Evolutionary conservation across 169 alveolate species (phyloP).

Genomic region (Plasmodium chabaudi): DNA sequence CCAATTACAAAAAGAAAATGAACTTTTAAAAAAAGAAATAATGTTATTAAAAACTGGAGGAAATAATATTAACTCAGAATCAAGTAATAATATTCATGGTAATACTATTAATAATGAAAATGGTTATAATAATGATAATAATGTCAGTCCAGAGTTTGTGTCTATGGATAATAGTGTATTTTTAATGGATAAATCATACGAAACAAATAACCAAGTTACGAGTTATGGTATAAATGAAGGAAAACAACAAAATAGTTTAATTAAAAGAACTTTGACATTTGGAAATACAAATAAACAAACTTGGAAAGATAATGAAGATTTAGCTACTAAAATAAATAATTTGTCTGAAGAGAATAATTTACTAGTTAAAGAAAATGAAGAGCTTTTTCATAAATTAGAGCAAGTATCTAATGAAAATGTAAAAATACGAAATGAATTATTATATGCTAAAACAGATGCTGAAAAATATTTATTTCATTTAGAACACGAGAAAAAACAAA

Average conservation of each 20-base stretch:
- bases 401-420: slow-evolving; percentile 55
- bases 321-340: slow-evolving; percentile 19
- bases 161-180: too few species aligned
- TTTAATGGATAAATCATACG: slow-evolving; percentile 5
- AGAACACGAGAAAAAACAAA: slow-evolving; percentile 71
- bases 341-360: slow-evolving; percentile 53
- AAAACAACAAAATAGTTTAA: not conserved
- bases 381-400: slow-evolving; percentile 57
- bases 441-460: slow-evolving; percentile 63
- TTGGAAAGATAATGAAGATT: slow-evolving; percentile 23
- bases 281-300: slow-evolving; percentile 15
- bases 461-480: slow-evolving; percentile 62
- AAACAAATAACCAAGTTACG: not conserved
- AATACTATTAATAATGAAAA: not conserved
- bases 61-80: not conserved
- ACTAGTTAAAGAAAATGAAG: slow-evolving; percentile 74
- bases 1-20: slow-evolving; percentile 47
- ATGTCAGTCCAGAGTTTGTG: not conserved
- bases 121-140: not conserved
- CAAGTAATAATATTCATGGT: not conserved
- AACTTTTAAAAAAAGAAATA: slow-evolving; percentile 29
- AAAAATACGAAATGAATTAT: slow-evolving; percentile 63
- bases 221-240: too few species aligned
- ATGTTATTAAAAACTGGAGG: slow-evolving; percentile 6
- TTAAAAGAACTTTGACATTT: slow-evolving; percentile 23